Evolutionary conservation across 495 filamentous ascomycete genomes (phyloP), one percentile per base, ranked within the genome.

Genomic region (Mytilinidion resinicola): DNA sequence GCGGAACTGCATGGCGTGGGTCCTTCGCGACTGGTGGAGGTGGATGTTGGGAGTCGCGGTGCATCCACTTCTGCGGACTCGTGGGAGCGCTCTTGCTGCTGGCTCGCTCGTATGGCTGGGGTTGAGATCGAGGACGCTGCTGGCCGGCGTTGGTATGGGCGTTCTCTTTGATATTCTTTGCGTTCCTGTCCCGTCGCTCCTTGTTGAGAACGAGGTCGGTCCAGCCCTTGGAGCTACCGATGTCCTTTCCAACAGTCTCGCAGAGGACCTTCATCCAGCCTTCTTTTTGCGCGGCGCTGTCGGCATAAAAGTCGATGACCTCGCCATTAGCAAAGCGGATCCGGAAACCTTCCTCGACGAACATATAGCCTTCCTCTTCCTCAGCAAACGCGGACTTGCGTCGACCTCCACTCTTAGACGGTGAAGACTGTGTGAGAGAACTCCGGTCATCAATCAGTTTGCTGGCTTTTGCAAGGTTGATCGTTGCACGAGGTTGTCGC

Each of bases 351-450:
- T 97, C 95, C 72, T 98, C 93, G 20, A 98, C 93, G 65, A 97
- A 97, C 90, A 96, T 96, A 75, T 97, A 98, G 48, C 95, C 93
- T 66, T 98, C 93, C 72, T 97, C 95, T 66, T 97, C 95, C 71
- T 97, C 93, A 8, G 95, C 91, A 65, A 98, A 98, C 30, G 89
- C 93, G 52, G 89, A 95, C 68, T 93, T 91, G 37, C 93, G 85
- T 20, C 93, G 84, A 62, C 85, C 85, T 55, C 88, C 87, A 59
- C 79, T 80, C 67, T 86, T 86, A 21, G 78, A 83, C 0, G 85
- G 88, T 4, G 67, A 43, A 1, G 63, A 61, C 61, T 95, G 84
- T 6, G 83, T 86, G 37, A 98, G 80, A 30, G 89, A 78, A n/a
- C 83, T 80, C 21, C 88, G 84, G 64, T 97, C 93, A 69, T 98